These are phyloP conservation scores for Quercus parvula DNA, from an alignment of 306 rosid species.

Conservation along the genomic window DNA sequence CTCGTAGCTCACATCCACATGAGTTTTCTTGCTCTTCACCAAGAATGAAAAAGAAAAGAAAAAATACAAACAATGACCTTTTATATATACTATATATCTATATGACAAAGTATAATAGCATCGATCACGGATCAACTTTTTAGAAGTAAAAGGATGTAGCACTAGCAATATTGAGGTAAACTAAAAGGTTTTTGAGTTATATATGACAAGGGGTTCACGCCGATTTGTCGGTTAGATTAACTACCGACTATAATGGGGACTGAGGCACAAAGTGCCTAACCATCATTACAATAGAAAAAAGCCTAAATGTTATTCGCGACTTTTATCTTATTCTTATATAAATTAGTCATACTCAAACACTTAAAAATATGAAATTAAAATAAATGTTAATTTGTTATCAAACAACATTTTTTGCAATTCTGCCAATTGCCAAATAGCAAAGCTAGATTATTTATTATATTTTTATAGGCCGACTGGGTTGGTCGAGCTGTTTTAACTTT, in stretches of 20 bases:
- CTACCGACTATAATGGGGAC: background rate
- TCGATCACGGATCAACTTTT: conserved; percentile 18
- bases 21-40: too few relatives aligned
- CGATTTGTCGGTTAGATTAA: conserved; percentile 8
- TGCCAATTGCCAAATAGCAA: background rate
- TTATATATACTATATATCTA: too few relatives aligned
- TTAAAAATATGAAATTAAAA: background rate
- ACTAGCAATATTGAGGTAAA: too few relatives aligned
- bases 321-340: background rate
- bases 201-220: background rate
- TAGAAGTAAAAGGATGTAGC: too few relatives aligned
- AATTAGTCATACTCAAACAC: background rate
- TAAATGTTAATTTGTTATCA: background rate
- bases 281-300: background rate
- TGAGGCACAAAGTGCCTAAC: background rate
- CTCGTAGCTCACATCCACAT: too few relatives aligned
- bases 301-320: background rate
- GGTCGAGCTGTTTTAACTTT: too few relatives aligned
- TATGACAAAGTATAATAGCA: background rate
- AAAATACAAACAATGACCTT: too few relatives aligned
- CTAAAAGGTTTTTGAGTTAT: too few relatives aligned
- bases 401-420: background rate
- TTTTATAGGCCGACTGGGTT: background rate
- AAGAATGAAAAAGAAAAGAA: too few relatives aligned
- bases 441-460: background rate